Percentiles rank a stretch among this genome's conserved stretches.
Evolutionary conservation across 148 eudicot genomes (phyloP).

Genomic region (Rhododendron molle): DNA sequence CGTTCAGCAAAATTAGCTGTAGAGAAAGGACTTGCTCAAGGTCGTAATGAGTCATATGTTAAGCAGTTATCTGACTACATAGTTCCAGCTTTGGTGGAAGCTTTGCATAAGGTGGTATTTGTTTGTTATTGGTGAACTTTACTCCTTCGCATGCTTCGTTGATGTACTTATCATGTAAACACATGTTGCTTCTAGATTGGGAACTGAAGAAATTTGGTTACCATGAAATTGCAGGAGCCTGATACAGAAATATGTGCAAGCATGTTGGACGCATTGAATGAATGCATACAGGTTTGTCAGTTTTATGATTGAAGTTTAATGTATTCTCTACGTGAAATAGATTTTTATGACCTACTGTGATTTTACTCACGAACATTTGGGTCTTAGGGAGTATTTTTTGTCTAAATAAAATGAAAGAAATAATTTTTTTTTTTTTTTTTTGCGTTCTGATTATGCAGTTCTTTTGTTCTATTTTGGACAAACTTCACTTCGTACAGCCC

Average conservation of each 20-base stretch:
- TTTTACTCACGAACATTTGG: not conserved
- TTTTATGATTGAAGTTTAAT: not conserved
- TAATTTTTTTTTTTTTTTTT: too few relatives aligned
- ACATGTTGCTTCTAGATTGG: not conserved
- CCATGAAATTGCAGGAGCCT: slow-evolving; percentile 73
- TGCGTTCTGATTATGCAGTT: not conserved
- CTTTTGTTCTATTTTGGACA: not conserved
- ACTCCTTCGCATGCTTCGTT: not conserved
- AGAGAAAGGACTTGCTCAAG: slow-evolving; percentile 92
- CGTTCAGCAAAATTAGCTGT: slow-evolving; percentile 91
- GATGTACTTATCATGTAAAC: not conserved
- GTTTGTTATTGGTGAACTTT: slow-evolving; percentile 5
- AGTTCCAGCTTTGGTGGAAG: slow-evolving; percentile 89
- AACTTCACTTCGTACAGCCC: not conserved
- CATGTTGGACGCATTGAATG: slow-evolving; percentile 93
- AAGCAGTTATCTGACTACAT: slow-evolving; percentile 93
- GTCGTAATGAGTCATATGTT: slow-evolving; percentile 79
- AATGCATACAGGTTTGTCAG: slow-evolving; percentile 78
- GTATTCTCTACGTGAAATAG: not conserved
- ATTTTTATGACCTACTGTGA: not conserved
- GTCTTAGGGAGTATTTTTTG: not conserved
- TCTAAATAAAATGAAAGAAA: not conserved
- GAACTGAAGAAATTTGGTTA: slow-evolving; percentile 2
- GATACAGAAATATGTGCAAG: slow-evolving; percentile 89
- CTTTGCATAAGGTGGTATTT: slow-evolving; percentile 74